These are phyloP conservation scores for Lentinula lateritia DNA, from an alignment of 768 basidiomycete genomes.

Conservation along the genomic window DNA sequence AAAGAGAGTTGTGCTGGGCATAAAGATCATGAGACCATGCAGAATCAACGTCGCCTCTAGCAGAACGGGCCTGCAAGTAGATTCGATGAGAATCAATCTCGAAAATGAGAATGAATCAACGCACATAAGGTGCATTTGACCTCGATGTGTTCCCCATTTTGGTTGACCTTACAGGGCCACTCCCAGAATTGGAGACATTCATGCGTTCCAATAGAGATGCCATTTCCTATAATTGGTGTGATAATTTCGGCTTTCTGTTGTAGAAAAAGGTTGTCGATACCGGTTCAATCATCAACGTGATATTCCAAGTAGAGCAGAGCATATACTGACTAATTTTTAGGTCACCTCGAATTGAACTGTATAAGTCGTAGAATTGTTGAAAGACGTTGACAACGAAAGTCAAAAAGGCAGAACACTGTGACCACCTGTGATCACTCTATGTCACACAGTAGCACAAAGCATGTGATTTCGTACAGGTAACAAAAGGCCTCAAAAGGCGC, in stretches of 20 bases:
- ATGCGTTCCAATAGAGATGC: slow-evolving; percentile 59
- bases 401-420: too few species aligned
- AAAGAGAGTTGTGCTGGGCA: slow-evolving; percentile 56
- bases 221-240: slow-evolving; percentile 24
- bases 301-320: background rate
- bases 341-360: background rate
- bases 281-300: too few species aligned
- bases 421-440: too few species aligned
- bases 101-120: slow-evolving; percentile 22
- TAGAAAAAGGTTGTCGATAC: background rate
- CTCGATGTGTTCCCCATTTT: slow-evolving; percentile 29
- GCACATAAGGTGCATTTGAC: slow-evolving; percentile 48
- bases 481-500: too few species aligned
- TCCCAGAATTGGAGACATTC: slow-evolving; percentile 30
- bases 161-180: slow-evolving; percentile 42
- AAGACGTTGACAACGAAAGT: too few species aligned
- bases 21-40: slow-evolving; percentile 72
- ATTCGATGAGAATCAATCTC: slow-evolving; percentile 7
- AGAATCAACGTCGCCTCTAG: slow-evolving; percentile 62
- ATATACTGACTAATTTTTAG: background rate
- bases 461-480: too few species aligned
- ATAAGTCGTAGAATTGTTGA: too few species aligned
- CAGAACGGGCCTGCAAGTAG: slow-evolving; percentile 49
- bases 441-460: too few species aligned
- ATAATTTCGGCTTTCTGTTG: background rate